These are phyloP conservation scores for Aspergillus sp. DNA, from an alignment of 2,329 filamentous ascomycete genomes.

Conservation along the genomic window DNA sequence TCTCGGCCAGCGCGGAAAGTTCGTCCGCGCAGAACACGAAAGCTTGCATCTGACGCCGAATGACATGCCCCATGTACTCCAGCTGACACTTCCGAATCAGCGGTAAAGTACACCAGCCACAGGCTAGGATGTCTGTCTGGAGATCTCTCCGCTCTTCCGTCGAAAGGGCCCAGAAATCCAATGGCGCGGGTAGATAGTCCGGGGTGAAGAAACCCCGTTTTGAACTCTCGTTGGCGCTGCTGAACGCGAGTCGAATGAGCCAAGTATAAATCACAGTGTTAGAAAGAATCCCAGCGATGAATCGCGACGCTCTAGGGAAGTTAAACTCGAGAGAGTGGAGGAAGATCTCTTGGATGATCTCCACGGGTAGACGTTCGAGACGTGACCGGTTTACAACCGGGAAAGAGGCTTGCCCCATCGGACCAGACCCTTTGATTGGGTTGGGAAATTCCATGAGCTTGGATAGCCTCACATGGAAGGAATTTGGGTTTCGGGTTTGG, in stretches of 20 bases:
- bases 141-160: conserved; percentile 30
- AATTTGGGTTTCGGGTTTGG: too few species aligned
- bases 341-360: conserved; percentile 54
- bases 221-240: conserved; percentile 34
- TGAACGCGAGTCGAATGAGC: conserved; percentile 45
- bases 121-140: conserved; percentile 37
- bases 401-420: conserved; percentile 16
- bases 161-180: conserved; percentile 34
- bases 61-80: conserved; percentile 37
- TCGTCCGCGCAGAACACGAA: conserved; percentile 30
- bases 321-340: conserved; percentile 50
- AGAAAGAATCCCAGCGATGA: conserved; percentile 42
- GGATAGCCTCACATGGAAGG: background rate
- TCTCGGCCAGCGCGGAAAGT: conserved; percentile 18
- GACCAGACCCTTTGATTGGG: background rate
- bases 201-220: conserved; percentile 34
- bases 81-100: conserved; percentile 41
- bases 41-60: conserved; percentile 29
- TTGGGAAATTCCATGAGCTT: background rate
- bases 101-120: conserved; percentile 42
- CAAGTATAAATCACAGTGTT: conserved; percentile 42
- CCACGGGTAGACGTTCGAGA: conserved; percentile 48
- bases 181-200: conserved; percentile 39
- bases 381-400: conserved; percentile 20
- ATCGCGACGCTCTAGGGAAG: conserved; percentile 44